These are phyloP conservation scores for Nakaseomyces nivariensis DNA, from an alignment of 1,139 yeast genomes.

Conservation along the genomic window DNA sequence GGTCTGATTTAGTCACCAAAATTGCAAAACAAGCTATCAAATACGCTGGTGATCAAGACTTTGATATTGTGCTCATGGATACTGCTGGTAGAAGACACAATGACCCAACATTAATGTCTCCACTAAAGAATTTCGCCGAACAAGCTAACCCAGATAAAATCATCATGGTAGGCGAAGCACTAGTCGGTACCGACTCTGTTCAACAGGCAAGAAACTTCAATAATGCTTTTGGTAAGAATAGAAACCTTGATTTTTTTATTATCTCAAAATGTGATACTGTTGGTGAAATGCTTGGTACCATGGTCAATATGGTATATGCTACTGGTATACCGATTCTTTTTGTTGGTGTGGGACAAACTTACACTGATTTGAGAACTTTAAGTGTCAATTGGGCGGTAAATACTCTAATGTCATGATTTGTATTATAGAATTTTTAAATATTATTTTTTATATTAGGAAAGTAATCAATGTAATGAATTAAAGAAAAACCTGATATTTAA, in stretches of 20 bases:
- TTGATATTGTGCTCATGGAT: slow-evolving; percentile 85
- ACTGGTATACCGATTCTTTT: slow-evolving; percentile 91
- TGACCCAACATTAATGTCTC: slow-evolving; percentile 91
- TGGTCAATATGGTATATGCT: slow-evolving; percentile 96
- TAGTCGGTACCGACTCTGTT: slow-evolving; percentile 95
- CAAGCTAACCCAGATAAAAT: slow-evolving; percentile 94
- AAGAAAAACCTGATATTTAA: not conserved
- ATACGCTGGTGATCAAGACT: slow-evolving; percentile 53
- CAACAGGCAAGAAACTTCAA: slow-evolving; percentile 91
- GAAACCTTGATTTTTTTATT: slow-evolving; percentile 81
- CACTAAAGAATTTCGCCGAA: slow-evolving; percentile 87
- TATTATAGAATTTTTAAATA: not conserved
- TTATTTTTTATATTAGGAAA: not conserved
- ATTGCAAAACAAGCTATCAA: slow-evolving; percentile 93
- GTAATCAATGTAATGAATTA: not conserved
- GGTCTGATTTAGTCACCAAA: slow-evolving; percentile 83
- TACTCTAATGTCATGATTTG: slow-evolving; percentile 50
- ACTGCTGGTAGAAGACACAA: slow-evolving; percentile 98
- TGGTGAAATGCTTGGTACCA: slow-evolving; percentile 91
- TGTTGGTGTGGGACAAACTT: slow-evolving; percentile 95
- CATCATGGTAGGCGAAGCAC: slow-evolving; percentile 97
- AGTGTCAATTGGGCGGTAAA: slow-evolving; percentile 91
- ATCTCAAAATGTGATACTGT: slow-evolving; percentile 96
- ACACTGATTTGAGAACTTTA: slow-evolving; percentile 86
- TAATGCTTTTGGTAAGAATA: slow-evolving; percentile 77